A percentile compares a stretch with the other conserved stretches of the same genome.
phyloP scores from a whole-genome alignment of 2,329 filamentous ascomycete genomes.

The Falciphora oryzae region DNA sequence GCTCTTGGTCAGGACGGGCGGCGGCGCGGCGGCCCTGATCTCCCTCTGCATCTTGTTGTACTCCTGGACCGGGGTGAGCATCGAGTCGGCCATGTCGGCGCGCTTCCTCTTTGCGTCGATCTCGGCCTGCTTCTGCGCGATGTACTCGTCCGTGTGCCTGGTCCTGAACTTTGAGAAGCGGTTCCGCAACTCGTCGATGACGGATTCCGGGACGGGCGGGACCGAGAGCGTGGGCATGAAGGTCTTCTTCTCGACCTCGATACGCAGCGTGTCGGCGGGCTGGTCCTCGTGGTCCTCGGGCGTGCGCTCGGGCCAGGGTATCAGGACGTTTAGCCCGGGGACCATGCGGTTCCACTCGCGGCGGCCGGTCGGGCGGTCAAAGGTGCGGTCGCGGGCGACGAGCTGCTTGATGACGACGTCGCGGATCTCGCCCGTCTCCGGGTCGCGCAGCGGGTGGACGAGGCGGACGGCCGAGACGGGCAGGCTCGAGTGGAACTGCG shows the following conservation, averaged over 20 bases:
- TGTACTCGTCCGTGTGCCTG: constrained; percentile 69
- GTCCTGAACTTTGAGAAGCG: constrained; percentile 78
- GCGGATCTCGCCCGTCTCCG: constrained; percentile 54
- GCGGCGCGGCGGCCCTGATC: constrained; percentile 44
- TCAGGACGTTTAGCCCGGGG: constrained; percentile 62
- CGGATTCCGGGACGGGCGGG: constrained; percentile 69
- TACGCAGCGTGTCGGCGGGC: constrained; percentile 65
- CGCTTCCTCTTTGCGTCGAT: constrained; percentile 27
- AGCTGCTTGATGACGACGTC: constrained; percentile 77
- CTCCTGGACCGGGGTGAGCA: constrained; percentile 54
- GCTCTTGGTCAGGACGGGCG: constrained; percentile 49
- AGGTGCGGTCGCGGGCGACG: constrained; percentile 42
- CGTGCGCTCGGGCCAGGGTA: constrained; percentile 64
- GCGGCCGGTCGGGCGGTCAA: constrained; percentile 44
- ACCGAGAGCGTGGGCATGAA: constrained; percentile 73
- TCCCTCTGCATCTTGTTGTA: constrained; percentile 50
- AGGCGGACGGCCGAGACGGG: constrained; percentile 71
- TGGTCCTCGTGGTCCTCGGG: constrained; percentile 47
- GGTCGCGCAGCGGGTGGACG: constrained; percentile 68
- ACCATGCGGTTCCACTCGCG: constrained; percentile 54
- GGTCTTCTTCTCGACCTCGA: constrained; percentile 67
- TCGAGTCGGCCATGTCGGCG: constrained; percentile 29
- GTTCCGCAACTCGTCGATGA: constrained; percentile 82
- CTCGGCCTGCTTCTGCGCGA: constrained; percentile 41
- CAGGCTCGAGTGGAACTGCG: constrained; percentile 47